Percentiles rank a stretch among this genome's conserved stretches.
Evolutionary conservation across 768 basidiomycete genomes (phyloP).

Genomic region (Mycena polygramma): DNA sequence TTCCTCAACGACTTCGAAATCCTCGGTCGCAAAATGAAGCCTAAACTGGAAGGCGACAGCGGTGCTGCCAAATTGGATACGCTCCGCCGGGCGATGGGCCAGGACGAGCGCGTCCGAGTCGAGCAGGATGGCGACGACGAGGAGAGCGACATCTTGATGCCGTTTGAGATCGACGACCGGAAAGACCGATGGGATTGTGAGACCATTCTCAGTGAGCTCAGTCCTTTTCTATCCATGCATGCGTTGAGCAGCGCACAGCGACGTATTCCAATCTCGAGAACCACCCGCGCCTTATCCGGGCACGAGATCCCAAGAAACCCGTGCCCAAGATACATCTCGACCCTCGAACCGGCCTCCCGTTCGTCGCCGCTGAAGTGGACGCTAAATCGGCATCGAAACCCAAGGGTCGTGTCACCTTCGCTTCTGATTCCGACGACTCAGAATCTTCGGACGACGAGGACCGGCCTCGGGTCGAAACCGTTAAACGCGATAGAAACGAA

Average conservation of each 20-base stretch:
- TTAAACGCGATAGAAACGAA: slow-evolving; percentile 82
- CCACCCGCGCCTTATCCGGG: slow-evolving; percentile 90
- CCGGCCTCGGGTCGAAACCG: slow-evolving; percentile 56
- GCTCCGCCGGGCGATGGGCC: slow-evolving; percentile 83
- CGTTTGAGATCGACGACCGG: slow-evolving; percentile 65
- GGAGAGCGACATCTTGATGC: slow-evolving; percentile 55
- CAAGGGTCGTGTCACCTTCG: slow-evolving; percentile 33
- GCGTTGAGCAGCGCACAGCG: slow-evolving; percentile 60
- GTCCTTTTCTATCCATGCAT: background rate
- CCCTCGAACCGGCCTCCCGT: slow-evolving; percentile 82
- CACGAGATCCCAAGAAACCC: slow-evolving; percentile 61
- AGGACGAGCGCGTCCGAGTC: slow-evolving; percentile 68
- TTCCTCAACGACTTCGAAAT: slow-evolving; percentile 95
- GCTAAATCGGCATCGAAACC: slow-evolving; percentile 40
- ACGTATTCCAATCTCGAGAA: slow-evolving; percentile 99
- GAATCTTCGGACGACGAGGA: slow-evolving; percentile 34
- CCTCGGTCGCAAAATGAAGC: slow-evolving; percentile 87
- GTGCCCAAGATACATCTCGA: slow-evolving; percentile 80
- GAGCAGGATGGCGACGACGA: slow-evolving; percentile 59
- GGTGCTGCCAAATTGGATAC: slow-evolving; percentile 85
- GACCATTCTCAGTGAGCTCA: slow-evolving; percentile 82
- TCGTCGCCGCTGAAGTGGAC: slow-evolving; percentile 46
- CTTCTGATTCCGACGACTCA: slow-evolving; percentile 48
- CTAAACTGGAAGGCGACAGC: slow-evolving; percentile 77
- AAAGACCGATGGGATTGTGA: slow-evolving; percentile 96